Base-by-base conservation (phyloP, 2,329 filamentous ascomycete species). In the Penicillium sp. region DNA sequence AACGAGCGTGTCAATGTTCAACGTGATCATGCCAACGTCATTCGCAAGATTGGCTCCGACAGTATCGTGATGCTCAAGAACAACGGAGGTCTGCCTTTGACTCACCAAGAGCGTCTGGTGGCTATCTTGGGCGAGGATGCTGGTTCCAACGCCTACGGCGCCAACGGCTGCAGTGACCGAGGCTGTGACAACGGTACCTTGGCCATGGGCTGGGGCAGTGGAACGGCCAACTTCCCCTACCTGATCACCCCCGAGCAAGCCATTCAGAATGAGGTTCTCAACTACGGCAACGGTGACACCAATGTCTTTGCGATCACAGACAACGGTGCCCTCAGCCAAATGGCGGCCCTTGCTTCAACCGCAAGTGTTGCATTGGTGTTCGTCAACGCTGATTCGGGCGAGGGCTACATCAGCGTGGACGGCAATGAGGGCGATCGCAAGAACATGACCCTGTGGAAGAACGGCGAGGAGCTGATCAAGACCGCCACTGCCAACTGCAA, bases 31-130 rank as follows among this genome's bases (percentile, higher is more conserved):
- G 83, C 75, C 39, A 64, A 71, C 24, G 71, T 89, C 44, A 91
- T 95, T 53, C 84, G 90, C 32, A 80, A 88, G 56, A 79, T 88
- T 45, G 90, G 81, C 11, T 84, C 86, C 43, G 86, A 87, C 67
- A 89, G 87, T 12, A 90, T 85, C 2, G 90, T 98, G 5, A 75
- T 98, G 9, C 76, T 98, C 55, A 98, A 97, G 78, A 96, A 97
- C 69, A 75, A 68, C 28, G 83, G 83, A 11, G 76, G 77, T 2
- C 74, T 97, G 29, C 90, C 91, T 0, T 76, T 96, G n/a, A 83
- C 81, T 49, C 69, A 76, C 25, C 82, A 83, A 64, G 87, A 91
- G 57, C 84, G 80, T 61, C 86, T 87, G 60, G 72, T 90, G 27
- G 86, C 81, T 13, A 82, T 90, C 45, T 80, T 96, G 58, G 91